Evolutionary conservation across 2,329 filamentous ascomycete species (phyloP).

Genomic region (Aschersonia sp.): DNA sequence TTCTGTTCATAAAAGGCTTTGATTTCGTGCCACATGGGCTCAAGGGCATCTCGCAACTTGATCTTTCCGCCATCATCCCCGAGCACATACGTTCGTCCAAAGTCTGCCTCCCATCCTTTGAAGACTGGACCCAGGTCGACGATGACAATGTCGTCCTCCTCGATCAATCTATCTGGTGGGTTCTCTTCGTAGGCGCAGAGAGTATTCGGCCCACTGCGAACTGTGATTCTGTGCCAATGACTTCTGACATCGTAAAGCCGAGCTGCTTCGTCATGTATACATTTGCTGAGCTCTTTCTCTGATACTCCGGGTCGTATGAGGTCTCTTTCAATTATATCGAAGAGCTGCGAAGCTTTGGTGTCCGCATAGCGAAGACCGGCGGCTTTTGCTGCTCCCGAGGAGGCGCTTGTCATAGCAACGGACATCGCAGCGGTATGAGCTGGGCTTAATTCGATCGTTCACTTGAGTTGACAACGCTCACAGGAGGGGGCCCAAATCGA

Average conservation of each 20-base stretch:
- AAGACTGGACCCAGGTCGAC: slow-evolving; percentile 38
- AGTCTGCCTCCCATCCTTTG: slow-evolving; percentile 37
- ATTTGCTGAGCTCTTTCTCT: slow-evolving; percentile 30
- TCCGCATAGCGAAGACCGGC: slow-evolving; percentile 26
- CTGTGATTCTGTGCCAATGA: slow-evolving; percentile 38
- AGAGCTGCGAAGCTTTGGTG: slow-evolving; percentile 27
- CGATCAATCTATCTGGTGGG: slow-evolving; percentile 31
- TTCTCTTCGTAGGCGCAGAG: slow-evolving; percentile 31
- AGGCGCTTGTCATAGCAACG: not conserved
- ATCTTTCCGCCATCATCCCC: slow-evolving; percentile 29
- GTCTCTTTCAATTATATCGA: slow-evolving; percentile 23
- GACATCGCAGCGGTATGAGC: not conserved
- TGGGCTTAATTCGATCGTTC: too few species aligned
- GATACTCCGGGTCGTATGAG: slow-evolving; percentile 31
- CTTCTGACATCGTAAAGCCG: slow-evolving; percentile 23
- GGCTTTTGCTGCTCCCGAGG: slow-evolving; percentile 1
- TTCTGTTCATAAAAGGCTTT: slow-evolving; percentile 22
- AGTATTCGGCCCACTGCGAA: slow-evolving; percentile 34
- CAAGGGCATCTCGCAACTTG: slow-evolving; percentile 27
- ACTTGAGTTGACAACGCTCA: too few species aligned
- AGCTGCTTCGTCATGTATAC: slow-evolving; percentile 24
- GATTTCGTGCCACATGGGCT: slow-evolving; percentile 30
- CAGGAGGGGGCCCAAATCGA: too few species aligned
- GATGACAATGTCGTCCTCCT: slow-evolving; percentile 33
- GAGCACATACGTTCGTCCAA: slow-evolving; percentile 36